Percentiles rank a stretch among this genome's conserved stretches.
phyloP scores from a whole-genome alignment of 441 rosid genomes.

The Brassica hybrid region DNA sequence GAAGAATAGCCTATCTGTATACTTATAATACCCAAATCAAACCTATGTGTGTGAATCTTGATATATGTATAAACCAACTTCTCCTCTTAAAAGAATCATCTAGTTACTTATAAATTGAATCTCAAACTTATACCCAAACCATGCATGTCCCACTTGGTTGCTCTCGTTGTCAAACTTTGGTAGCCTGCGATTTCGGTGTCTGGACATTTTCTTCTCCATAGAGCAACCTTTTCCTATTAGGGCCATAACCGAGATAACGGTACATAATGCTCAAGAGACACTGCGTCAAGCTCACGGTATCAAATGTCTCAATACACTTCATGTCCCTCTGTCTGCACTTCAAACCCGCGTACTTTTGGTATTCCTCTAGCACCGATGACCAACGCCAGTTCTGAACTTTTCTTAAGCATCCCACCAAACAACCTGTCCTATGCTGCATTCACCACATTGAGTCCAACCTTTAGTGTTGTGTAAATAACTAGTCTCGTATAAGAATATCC shows the following conservation, averaged over 20 bases:
- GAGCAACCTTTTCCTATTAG: constrained; percentile 76
- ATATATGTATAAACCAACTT: constrained; percentile 1
- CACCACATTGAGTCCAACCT: constrained; percentile 16
- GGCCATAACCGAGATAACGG: constrained; percentile 77
- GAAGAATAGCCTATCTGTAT: constrained; percentile 10
- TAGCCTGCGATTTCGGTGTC: constrained; percentile 46
- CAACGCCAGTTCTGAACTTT: constrained; percentile 89
- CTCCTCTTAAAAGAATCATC: constrained; percentile 24
- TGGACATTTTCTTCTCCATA: constrained; percentile 57
- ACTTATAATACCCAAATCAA: background rate
- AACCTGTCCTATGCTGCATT: constrained; percentile 91
- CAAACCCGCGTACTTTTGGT: constrained; percentile 67
- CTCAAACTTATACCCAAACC: too few relatives aligned
- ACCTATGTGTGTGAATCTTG: background rate
- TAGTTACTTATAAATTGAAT: background rate
- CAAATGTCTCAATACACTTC: constrained; percentile 69
- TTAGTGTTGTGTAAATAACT: background rate
- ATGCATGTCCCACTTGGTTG: too few relatives aligned
- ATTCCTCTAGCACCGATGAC: constrained; percentile 78
- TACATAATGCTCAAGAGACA: constrained; percentile 76
- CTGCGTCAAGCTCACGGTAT: constrained; percentile 56
- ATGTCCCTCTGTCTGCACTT: constrained; percentile 69
- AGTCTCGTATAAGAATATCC: background rate
- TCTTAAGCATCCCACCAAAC: constrained; percentile 90
- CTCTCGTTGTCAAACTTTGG: constrained; percentile 7